These are phyloP conservation scores for Gossypium australe DNA, from an alignment of 345 rosid genomes.

Conservation along the genomic window DNA sequence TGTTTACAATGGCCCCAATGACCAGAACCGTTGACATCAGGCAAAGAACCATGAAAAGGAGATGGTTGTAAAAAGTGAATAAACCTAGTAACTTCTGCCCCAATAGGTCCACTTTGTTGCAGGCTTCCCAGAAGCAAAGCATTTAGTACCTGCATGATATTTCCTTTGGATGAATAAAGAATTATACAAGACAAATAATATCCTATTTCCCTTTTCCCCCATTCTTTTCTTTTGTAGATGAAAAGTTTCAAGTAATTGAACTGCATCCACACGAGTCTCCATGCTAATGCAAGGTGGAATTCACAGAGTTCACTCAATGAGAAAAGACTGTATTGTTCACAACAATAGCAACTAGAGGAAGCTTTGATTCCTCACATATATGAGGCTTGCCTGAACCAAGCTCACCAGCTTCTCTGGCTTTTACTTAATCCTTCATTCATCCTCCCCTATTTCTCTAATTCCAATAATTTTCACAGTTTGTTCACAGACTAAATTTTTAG, in stretches of 20 bases:
- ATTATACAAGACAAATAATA: not conserved
- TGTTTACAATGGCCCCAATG: not conserved
- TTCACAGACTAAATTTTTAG: not conserved
- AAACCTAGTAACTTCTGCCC: constrained; percentile 84
- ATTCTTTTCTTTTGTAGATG: not conserved
- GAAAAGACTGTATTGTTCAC: not conserved
- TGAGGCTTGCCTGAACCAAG: not conserved
- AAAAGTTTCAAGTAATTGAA: not conserved
- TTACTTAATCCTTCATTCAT: not conserved
- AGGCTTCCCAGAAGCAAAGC: constrained; percentile 91
- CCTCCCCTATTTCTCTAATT: not conserved
- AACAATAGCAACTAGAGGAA: not conserved
- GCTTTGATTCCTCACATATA: not conserved
- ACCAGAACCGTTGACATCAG: not conserved
- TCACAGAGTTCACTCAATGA: not conserved
- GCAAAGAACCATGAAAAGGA: not conserved
- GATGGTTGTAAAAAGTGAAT: not conserved
- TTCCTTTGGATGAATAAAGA: not conserved
- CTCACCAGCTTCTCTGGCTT: not conserved
- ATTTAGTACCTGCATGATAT: constrained; percentile 50
- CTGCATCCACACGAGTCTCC: not conserved
- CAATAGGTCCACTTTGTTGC: constrained; percentile 93
- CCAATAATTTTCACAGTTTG: not conserved
- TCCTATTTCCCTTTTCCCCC: not conserved
- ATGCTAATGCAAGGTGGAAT: not conserved